These are phyloP conservation scores for Trichosporon asahii DNA, from an alignment of 1,284 basidiomycete species.

Conservation along the genomic window DNA sequence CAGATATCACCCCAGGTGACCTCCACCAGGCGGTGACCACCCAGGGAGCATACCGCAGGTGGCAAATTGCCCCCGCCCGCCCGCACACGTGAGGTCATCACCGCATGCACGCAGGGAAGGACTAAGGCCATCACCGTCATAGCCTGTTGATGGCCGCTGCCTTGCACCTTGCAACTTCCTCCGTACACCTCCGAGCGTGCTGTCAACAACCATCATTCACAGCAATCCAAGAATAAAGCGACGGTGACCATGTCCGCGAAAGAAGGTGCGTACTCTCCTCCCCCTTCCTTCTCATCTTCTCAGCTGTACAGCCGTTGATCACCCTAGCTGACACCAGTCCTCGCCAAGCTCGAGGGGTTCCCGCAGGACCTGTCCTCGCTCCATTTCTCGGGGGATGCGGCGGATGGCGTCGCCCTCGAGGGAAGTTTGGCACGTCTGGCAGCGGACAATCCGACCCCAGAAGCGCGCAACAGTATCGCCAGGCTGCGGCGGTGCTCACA, in stretches of 20 bases:
- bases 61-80: not conserved
- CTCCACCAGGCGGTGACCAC: not conserved
- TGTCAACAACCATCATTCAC: not conserved
- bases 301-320: too few species aligned
- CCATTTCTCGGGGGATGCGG: not conserved
- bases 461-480: slow-evolving; percentile 22
- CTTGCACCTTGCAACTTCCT: too few species aligned
- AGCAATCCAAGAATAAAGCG: not conserved
- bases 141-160: not conserved
- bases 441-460: slow-evolving; percentile 10
- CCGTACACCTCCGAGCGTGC: not conserved
- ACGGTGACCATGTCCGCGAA: not conserved
- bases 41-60: not conserved
- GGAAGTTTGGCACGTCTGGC: slow-evolving; percentile 14
- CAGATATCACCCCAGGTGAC: not conserved
- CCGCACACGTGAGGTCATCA: slow-evolving; percentile 1
- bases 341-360: slow-evolving; percentile 23
- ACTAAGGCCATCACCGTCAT: slow-evolving; percentile 1
- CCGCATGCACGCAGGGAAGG: not conserved
- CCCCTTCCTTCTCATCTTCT: not conserved
- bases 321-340: slow-evolving; percentile 18
- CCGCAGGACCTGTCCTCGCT: slow-evolving; percentile 21
- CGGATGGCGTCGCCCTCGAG: slow-evolving; percentile 9
- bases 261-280: not conserved
- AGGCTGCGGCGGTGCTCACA: slow-evolving; percentile 14